Conservation (phyloP, 2,329 filamentous ascomycete genomes). For the Nemania abortiva region DNA sequence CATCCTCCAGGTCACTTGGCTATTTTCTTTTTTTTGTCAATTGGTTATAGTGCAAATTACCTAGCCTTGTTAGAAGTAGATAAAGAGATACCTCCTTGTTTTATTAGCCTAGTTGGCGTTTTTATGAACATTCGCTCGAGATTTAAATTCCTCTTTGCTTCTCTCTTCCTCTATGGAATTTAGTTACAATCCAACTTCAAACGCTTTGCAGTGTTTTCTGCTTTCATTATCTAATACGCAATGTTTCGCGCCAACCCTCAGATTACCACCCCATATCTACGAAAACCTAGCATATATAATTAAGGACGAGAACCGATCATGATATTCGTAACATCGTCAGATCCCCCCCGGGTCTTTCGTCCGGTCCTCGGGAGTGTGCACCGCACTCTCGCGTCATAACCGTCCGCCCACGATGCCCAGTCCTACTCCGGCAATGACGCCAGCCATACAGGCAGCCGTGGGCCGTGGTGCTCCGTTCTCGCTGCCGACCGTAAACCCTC, state of each 20-base stretch:
- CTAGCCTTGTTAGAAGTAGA: not conserved
- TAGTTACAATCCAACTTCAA: no score
- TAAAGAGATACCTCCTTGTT: not conserved
- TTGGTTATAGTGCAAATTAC: not conserved
- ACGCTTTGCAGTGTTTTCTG: not conserved
- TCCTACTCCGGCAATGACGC: constrained; percentile 50
- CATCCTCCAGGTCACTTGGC: no score
- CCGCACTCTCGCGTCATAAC: constrained; percentile 35
- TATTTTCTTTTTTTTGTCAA: not conserved
- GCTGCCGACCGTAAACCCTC: constrained; percentile 47
- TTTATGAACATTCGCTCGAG: not conserved
- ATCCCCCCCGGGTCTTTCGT: not conserved
- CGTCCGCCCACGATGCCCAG: constrained; percentile 49
- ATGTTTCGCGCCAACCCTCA: not conserved
- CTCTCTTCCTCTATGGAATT: not conserved
- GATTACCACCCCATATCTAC: constrained; percentile 17
- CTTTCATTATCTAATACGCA: not conserved
- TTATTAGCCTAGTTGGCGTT: no score
- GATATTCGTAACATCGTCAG: constrained; percentile 38
- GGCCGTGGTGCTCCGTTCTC: constrained; percentile 47
- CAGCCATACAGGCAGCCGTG: constrained; percentile 48
- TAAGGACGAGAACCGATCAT: constrained; percentile 25
- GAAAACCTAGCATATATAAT: constrained; percentile 20
- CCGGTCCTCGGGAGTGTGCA: not conserved
- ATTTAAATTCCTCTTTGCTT: not conserved